Base-by-base conservation (phyloP, 805 yeast genomes). In the Metschnikowia vanudenii region DNA sequence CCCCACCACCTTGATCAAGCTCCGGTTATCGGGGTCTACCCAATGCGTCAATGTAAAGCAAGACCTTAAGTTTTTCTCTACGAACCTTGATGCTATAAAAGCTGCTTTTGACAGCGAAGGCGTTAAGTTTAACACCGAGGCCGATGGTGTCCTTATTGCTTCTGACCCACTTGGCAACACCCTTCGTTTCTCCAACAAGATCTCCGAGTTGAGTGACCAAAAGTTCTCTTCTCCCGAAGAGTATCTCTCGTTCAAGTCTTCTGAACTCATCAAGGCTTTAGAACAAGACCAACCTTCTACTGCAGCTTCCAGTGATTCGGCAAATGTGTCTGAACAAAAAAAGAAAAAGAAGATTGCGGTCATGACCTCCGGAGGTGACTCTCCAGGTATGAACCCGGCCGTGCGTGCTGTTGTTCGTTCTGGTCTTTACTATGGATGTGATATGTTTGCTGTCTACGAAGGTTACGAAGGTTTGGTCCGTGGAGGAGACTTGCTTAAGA, bases 351-450 rank as follows among this genome's bases (percentile, higher is more conserved):
- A 82, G 56, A 88, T 94, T 53, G 99, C 96, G 4, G 94, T 94
- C 41, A 90, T 94, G 92, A 94, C 98, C 5, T 88, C 96, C 1
- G 99, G 99, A 58, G 99, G 99, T 68, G 99, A 94, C 64, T 87
- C 98, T 43, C 99, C 95, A 26, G 99, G 99, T 60, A 94, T 94
- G 99, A 89, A 90, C 68, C 92, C 97, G 4, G 88, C 84, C 22
- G 99, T 94, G 7, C 78, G 99, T 53, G 96, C 98, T 0, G 96
- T 94, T 49, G 96, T 92, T 8, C 80, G 99, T 58, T 81, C 97
- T 1, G 96, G 96, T 52, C 88, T 94, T 53, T 80, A 75, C 71
- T 76, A 82, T 47, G 91, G 86, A 14, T 94, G 98, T 72, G 95
- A 90, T 53, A 92, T 90, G 26, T 94, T 77, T 60, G 97, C 95